These are phyloP conservation scores for Luvunga scandens DNA, from an alignment of 345 rosid genomes.

Conservation along the genomic window DNA sequence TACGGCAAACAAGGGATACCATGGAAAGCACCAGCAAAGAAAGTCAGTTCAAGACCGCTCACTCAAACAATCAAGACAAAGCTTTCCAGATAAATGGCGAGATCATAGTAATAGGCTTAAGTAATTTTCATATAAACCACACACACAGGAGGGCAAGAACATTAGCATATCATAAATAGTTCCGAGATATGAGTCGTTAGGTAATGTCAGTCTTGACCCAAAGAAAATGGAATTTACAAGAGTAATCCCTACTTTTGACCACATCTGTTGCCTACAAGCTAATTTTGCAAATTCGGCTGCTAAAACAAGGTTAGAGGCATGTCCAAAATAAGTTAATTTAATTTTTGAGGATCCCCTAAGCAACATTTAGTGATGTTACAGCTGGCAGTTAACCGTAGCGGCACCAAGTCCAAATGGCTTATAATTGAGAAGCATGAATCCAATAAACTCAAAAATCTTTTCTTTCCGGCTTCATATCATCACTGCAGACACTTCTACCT, in stretches of 20 bases:
- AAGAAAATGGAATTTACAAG: not conserved
- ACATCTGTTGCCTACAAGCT: not conserved
- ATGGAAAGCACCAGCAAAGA: not conserved
- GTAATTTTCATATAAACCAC: not conserved
- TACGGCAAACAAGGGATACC: not conserved
- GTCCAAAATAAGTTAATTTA: not conserved
- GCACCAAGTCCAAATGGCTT: not conserved
- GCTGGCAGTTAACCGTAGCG: not conserved
- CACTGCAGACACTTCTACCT: not conserved
- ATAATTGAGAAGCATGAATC: not conserved
- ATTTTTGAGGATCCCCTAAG: not conserved
- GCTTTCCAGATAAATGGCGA: no score
- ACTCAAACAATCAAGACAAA: not conserved
- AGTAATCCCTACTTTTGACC: not conserved
- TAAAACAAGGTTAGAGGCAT: not conserved
- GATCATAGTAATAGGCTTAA: no score
- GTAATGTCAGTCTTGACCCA: not conserved
- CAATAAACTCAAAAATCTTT: slow-evolving; percentile 11
- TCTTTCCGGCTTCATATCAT: slow-evolving; percentile 16
- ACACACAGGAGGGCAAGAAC: not conserved
- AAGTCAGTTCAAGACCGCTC: not conserved
- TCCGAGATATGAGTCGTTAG: not conserved
- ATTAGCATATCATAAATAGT: not conserved
- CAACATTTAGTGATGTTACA: not conserved
- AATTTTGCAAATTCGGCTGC: not conserved